These are phyloP conservation scores for Solanum chaucha DNA, from an alignment of 257 asterid species.

Conservation along the genomic window DNA sequence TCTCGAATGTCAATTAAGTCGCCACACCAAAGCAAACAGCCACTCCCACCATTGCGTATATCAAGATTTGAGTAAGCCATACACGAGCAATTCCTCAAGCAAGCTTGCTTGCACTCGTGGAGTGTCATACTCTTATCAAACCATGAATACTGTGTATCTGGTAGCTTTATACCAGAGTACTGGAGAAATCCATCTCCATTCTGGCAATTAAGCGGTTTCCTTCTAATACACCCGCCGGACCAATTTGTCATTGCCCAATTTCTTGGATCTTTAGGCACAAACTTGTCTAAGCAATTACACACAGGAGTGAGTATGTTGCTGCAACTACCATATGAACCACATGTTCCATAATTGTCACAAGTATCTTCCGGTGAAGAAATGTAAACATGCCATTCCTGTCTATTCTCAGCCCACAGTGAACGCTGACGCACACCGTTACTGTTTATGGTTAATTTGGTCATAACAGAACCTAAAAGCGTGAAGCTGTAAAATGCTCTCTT, in stretches of 20 bases:
- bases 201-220: constrained; percentile 12
- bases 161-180: constrained; percentile 15
- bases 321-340: constrained; percentile 23
- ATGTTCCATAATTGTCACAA: constrained; percentile 21
- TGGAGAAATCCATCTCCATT: constrained; percentile 11
- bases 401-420: constrained; percentile 4
- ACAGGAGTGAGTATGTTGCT: constrained; percentile 9
- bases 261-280: constrained; percentile 12
- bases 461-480: neutral
- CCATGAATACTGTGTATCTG: constrained; percentile 14
- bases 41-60: constrained; percentile 15
- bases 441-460: constrained; percentile 8
- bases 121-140: constrained; percentile 8
- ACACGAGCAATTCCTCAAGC: constrained; percentile 27
- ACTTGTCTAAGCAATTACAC: constrained; percentile 19
- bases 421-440: neutral
- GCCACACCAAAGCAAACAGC: constrained; percentile 29
- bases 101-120: constrained; percentile 9
- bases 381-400: constrained; percentile 7
- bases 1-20: constrained; percentile 14
- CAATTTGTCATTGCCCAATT: constrained; percentile 14
- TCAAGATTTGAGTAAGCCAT: constrained; percentile 16
- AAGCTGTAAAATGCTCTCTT: neutral
- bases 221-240: constrained; percentile 18
- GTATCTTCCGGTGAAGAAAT: constrained; percentile 8